Evolutionary conservation across 192 early-diverging fungal genomes (phyloP).

Genomic region (Irineochytrium annulatum): DNA sequence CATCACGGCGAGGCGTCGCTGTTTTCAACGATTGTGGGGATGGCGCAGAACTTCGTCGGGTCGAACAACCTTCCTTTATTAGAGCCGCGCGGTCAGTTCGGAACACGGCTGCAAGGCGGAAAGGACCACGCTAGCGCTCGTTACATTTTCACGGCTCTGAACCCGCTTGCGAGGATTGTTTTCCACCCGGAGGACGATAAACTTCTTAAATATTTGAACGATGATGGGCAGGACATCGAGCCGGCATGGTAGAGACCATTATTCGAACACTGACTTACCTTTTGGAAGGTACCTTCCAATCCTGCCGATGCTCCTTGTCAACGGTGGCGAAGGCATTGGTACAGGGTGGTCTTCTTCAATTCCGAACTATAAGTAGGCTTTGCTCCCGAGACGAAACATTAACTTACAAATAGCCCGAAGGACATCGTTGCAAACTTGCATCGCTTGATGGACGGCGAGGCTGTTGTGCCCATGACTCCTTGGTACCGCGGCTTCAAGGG

Average conservation of each 20-base stretch:
- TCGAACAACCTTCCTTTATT: slow-evolving; percentile 90
- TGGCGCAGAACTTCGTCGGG: slow-evolving; percentile 95
- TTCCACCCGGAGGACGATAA: slow-evolving; percentile 81
- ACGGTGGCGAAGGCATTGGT: slow-evolving; percentile 92
- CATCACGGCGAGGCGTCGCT: slow-evolving; percentile 93
- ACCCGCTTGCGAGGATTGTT: slow-evolving; percentile 67
- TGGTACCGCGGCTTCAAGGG: slow-evolving; percentile 96
- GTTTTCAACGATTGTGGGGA: slow-evolving; percentile 77
- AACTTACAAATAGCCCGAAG: slow-evolving; percentile 67
- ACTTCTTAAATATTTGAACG: slow-evolving; percentile 75
- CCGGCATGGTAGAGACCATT: slow-evolving; percentile 88
- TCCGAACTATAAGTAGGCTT: slow-evolving; percentile 55
- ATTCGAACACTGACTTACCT: background rate
- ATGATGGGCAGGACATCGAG: slow-evolving; percentile 88
- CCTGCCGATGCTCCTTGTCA: slow-evolving; percentile 90
- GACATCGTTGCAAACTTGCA: slow-evolving; percentile 86
- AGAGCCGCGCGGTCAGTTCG: slow-evolving; percentile 85
- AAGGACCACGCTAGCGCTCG: slow-evolving; percentile 95
- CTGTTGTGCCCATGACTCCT: slow-evolving; percentile 70
- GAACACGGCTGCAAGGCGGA: slow-evolving; percentile 82
- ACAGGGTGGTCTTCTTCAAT: slow-evolving; percentile 69
- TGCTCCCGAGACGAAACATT: background rate
- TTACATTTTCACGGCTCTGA: slow-evolving; percentile 86
- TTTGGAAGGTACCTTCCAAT: slow-evolving; percentile 72
- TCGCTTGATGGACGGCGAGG: slow-evolving; percentile 71